Base-by-base conservation (phyloP, 2,329 filamentous ascomycete genomes). In the Cladorrhinum sp. region DNA sequence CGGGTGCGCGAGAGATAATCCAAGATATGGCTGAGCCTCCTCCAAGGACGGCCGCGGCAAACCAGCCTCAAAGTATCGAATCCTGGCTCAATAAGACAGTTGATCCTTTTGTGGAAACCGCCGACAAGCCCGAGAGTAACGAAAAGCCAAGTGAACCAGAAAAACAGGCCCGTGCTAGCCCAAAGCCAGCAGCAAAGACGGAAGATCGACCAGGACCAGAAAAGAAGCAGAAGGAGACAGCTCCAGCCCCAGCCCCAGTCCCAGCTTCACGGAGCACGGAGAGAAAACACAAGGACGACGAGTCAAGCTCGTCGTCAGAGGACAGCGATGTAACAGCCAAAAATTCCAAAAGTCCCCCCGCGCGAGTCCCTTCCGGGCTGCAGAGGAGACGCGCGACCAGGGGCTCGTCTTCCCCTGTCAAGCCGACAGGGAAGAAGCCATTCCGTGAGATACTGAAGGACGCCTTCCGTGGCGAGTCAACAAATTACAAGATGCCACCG, bases 1-100 rank as follows among this genome's bases (percentile, higher is more conserved):
- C 79, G 50, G 85, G 85, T 61, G 84, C 85, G 55, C 87, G 83
- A 73, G 87, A 87, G 72, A 86, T 88, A 12, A 81, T 88, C 39
- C 81, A 85, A 14, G 85, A 88, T 59, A 80, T 80, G 59, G 80
- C 80, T 49, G 85, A 88, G 55, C 79, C 36, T 18, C 53, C 83
- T 2, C 80, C 80, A 1, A 80, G 79, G 53, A 78, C 80, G 7
- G 73, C 77, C 1, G 73, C 54, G n/a, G 50, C 74, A 2, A 87
- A 87, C 62, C 81, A 84, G 49, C 85, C 86, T 4, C 82, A 81
- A 1, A 87, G 80, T 67, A 88, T 88, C 58, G 86, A 88, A 69
- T 86, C 81, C 21, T 88, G 86, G 86, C 75, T 88, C 24, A 84
- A 82, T 67, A 80, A 77, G 21, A 88, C 86, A 0, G 80, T 86